Conservation (phyloP, 2,329 filamentous ascomycete genomes). For the Trichoderma semiorbis region DNA sequence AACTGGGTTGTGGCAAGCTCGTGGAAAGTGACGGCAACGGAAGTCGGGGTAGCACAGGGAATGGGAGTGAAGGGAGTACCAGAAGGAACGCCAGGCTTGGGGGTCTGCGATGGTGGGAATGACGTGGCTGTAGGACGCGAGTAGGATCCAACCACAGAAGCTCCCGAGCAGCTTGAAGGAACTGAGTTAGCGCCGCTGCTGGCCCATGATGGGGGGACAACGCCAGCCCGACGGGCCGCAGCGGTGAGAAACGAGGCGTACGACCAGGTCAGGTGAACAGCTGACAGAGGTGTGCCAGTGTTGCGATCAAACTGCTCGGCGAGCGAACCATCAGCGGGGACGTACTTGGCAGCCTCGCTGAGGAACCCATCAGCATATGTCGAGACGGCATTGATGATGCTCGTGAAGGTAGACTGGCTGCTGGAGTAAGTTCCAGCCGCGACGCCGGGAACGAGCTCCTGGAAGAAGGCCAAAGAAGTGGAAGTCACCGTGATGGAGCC, state of each 20-base stretch:
- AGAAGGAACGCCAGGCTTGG: slow-evolving; percentile 32
- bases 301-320: slow-evolving; percentile 63
- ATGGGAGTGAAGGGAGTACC: slow-evolving; percentile 32
- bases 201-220: slow-evolving; percentile 57
- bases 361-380: slow-evolving; percentile 61
- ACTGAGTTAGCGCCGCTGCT: slow-evolving; percentile 43
- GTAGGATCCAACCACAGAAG: slow-evolving; percentile 51
- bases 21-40: slow-evolving; percentile 61
- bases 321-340: slow-evolving; percentile 58
- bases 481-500: slow-evolving; percentile 63
- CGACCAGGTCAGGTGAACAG: slow-evolving; percentile 68
- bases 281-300: slow-evolving; percentile 55
- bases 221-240: slow-evolving; percentile 52
- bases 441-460: slow-evolving; percentile 56
- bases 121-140: slow-evolving; percentile 43
- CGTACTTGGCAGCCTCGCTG: slow-evolving; percentile 60
- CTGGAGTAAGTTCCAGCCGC: slow-evolving; percentile 60
- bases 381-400: slow-evolving; percentile 55
- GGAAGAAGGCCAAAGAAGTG: slow-evolving; percentile 69
- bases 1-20: slow-evolving; percentile 53
- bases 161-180: slow-evolving; percentile 46
- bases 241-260: slow-evolving; percentile 68
- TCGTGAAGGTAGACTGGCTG: slow-evolving; percentile 45
- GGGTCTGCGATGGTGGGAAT: slow-evolving; percentile 50
- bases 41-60: slow-evolving; percentile 38